Evolutionary conservation across 176 grass and related monocot species (phyloP).

Genomic region (Juncus inflexus): DNA sequence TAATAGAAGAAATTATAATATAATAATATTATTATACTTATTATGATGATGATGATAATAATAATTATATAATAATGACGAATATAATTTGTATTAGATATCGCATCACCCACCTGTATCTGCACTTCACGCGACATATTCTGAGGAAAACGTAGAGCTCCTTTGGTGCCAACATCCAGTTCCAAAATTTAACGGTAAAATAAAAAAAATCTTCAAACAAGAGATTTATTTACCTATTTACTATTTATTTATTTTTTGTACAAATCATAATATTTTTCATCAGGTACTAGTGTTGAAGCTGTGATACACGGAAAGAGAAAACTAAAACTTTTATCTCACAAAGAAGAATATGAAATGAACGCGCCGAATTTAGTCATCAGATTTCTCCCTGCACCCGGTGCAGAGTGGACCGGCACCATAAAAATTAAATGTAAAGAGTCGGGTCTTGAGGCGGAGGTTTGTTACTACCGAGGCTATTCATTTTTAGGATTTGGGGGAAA

Average conservation of each 20-base stretch:
- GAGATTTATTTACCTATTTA: background rate
- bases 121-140: constrained; percentile 64
- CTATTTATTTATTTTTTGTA: background rate
- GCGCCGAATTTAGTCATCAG: constrained; percentile 68
- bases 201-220: background rate
- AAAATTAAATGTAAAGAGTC: constrained; percentile 52
- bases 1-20: background rate
- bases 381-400: constrained; percentile 45
- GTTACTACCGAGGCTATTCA: constrained; percentile 41
- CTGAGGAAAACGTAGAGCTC: constrained; percentile 37
- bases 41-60: too few species aligned
- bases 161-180: constrained; percentile 66
- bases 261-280: background rate
- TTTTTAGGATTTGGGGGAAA: constrained; percentile 78
- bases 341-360: constrained; percentile 65
- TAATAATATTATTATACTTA: background rate
- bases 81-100: constrained; percentile 35
- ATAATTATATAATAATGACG: background rate
- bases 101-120: constrained; percentile 75
- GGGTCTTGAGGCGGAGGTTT: constrained; percentile 51
- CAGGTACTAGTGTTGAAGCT: constrained; percentile 62
- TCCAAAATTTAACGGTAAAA: constrained; percentile 60
- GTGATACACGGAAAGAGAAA: constrained; percentile 55
- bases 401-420: constrained; percentile 61
- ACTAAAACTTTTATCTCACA: constrained; percentile 34